Percentiles rank a stretch among this genome's conserved stretches.
Conservation (phyloP, 2,329 filamentous ascomycete genomes). For the Venturia oleaginea region DNA sequence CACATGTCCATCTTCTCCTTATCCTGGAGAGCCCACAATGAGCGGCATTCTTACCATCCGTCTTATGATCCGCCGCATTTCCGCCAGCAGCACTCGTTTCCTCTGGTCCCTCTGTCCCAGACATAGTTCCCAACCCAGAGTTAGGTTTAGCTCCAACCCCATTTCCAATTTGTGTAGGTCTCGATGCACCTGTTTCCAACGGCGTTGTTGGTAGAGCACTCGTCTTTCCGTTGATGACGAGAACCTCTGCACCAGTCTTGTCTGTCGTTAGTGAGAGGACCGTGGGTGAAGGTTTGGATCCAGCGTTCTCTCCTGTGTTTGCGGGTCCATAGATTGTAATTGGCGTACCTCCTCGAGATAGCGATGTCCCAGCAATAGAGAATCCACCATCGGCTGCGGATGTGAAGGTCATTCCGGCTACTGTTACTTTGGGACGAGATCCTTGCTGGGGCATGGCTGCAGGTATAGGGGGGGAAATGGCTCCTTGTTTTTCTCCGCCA, state of each 20-base stretch:
- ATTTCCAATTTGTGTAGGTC: background rate
- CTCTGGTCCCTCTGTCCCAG: background rate
- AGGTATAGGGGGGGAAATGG: background rate
- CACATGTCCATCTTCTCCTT: background rate
- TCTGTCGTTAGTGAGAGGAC: slow-evolving; percentile 2
- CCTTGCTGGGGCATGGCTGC: background rate
- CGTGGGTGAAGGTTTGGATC: background rate
- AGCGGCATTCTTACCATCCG: background rate
- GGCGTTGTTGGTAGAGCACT: background rate
- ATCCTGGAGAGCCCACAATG: background rate
- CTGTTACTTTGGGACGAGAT: background rate
- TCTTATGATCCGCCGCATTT: background rate
- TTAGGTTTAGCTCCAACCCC: background rate
- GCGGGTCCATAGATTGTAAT: background rate
- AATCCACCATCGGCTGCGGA: background rate
- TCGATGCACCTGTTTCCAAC: background rate
- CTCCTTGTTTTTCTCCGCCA: background rate
- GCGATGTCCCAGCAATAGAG: background rate
- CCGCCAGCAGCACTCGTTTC: background rate
- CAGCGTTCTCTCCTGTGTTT: background rate
- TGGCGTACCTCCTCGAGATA: background rate
- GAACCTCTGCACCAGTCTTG: background rate
- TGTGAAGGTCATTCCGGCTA: background rate
- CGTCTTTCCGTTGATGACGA: background rate
- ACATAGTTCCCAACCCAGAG: background rate